These are phyloP conservation scores for Neurospora sp. DNA, from an alignment of 495 filamentous ascomycete genomes.

Conservation along the genomic window DNA sequence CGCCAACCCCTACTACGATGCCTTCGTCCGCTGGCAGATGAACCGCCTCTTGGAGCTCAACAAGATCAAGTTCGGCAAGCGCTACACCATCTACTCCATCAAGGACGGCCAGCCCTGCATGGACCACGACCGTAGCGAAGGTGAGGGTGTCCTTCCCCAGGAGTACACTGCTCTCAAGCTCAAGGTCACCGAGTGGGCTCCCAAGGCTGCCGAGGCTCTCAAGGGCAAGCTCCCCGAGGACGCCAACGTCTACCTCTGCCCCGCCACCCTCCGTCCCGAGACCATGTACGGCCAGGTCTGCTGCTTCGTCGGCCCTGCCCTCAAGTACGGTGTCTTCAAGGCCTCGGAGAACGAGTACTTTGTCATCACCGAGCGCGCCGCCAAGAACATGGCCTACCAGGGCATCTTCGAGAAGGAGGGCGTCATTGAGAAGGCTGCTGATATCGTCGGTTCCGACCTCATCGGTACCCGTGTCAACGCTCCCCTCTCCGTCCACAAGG, in stretches of 20 bases:
- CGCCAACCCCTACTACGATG: constrained; percentile 93
- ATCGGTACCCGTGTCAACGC: constrained; percentile 81
- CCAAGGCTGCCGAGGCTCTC: constrained; percentile 55
- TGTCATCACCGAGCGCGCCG: constrained; percentile 75
- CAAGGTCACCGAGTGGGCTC: constrained; percentile 78
- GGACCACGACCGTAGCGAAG: constrained; percentile 89
- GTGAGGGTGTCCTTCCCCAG: constrained; percentile 83
- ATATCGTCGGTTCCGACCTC: constrained; percentile 65
- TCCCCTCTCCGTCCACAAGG: constrained; percentile 77
- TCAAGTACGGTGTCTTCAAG: constrained; percentile 77
- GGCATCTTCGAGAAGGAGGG: constrained; percentile 69
- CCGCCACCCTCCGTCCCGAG: constrained; percentile 87
- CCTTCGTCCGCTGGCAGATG: constrained; percentile 98
- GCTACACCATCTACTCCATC: constrained; percentile 91
- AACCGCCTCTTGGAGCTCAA: constrained; percentile 77
- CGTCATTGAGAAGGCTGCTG: constrained; percentile 61
- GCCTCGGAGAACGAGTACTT: constrained; percentile 75
- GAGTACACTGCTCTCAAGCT: constrained; percentile 91
- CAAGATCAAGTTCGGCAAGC: constrained; percentile 90
- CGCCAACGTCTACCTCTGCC: constrained; percentile 78
- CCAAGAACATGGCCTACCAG: constrained; percentile 95
- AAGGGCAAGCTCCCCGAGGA: constrained; percentile 69
- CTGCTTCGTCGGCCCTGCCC: constrained; percentile 77
- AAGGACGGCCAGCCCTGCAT: constrained; percentile 97
- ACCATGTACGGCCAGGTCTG: constrained; percentile 98